Conservation (phyloP, 2,329 filamentous ascomycete species). For the Botrytis fragariae region DNA sequence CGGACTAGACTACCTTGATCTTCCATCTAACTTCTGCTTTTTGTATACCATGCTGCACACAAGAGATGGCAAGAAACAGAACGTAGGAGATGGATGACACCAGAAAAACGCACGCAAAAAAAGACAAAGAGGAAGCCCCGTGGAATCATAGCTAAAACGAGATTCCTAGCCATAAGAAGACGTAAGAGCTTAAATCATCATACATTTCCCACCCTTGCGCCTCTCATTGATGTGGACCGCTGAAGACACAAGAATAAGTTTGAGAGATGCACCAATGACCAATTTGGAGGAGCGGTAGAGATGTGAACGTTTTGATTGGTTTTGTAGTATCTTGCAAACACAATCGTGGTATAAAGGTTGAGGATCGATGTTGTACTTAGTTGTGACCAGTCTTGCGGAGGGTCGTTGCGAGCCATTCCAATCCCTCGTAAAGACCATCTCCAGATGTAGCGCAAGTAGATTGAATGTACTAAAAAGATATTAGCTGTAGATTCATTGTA, state of each 20-base stretch:
- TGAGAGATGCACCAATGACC: constrained; percentile 36
- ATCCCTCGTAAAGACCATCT: constrained; percentile 99
- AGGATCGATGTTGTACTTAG: constrained; percentile 44
- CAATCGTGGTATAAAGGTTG: constrained; percentile 27
- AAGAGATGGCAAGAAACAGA: constrained; percentile 33
- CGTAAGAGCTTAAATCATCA: constrained; percentile 37
- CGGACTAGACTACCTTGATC: constrained; percentile 40
- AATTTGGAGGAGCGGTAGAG: constrained; percentile 35
- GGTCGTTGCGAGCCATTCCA: constrained; percentile 85
- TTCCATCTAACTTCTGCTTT: constrained; percentile 40
- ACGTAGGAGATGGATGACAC: constrained; percentile 36
- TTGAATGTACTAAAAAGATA: constrained; percentile 80
- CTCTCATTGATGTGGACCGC: constrained; percentile 38
- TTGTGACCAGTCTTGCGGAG: constrained; percentile 72
- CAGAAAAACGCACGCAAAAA: constrained; percentile 30
- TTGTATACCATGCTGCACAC: constrained; percentile 23
- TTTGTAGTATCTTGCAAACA: constrained; percentile 31
- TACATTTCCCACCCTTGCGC: constrained; percentile 41
- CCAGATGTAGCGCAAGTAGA: constrained; percentile 98
- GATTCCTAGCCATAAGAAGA: constrained; percentile 35
- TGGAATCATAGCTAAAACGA: constrained; percentile 30
- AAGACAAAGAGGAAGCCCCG: constrained; percentile 31
- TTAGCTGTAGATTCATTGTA: constrained; percentile 24
- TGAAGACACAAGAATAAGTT: constrained; percentile 38
- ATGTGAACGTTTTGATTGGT: constrained; percentile 38